Conservation (phyloP, 2,329 filamentous ascomycete genomes). For the Nigrospora osmanthi region DNA sequence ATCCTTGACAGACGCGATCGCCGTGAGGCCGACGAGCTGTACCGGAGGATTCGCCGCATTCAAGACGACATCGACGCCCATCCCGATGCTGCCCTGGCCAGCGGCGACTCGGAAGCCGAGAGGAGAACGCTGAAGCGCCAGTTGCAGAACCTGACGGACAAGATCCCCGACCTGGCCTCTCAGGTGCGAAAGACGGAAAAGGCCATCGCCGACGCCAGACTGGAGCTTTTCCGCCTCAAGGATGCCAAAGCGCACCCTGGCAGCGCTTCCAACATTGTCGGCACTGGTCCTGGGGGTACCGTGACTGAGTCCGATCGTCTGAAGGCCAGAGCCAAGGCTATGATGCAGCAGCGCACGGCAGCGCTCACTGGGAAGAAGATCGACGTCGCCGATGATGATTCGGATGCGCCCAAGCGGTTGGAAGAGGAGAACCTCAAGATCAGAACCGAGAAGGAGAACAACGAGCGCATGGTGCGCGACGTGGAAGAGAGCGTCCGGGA, state of each 20-base stretch:
- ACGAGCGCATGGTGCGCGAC: slow-evolving; percentile 93
- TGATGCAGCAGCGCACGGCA: slow-evolving; percentile 97
- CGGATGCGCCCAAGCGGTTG: slow-evolving; percentile 72
- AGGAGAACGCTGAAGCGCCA: slow-evolving; percentile 79
- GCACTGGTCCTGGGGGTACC: slow-evolving; percentile 82
- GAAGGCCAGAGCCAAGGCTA: slow-evolving; percentile 90
- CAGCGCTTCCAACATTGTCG: slow-evolving; percentile 73
- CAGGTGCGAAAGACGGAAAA: slow-evolving; percentile 87
- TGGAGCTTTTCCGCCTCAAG: slow-evolving; percentile 88
- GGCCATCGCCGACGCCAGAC: slow-evolving; percentile 80
- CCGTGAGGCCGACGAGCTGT: slow-evolving; percentile 88
- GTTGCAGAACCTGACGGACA: slow-evolving; percentile 80
- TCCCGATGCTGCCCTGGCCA: slow-evolving; percentile 64
- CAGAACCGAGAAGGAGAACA: slow-evolving; percentile 80
- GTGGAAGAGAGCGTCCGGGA: slow-evolving; percentile 94
- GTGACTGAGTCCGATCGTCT: slow-evolving; percentile 91
- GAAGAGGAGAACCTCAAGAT: slow-evolving; percentile 82
- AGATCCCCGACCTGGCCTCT: slow-evolving; percentile 84
- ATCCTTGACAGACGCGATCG: slow-evolving; percentile 83
- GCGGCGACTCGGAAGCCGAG: slow-evolving; percentile 81
- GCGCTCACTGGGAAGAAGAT: slow-evolving; percentile 81
- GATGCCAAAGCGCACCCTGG: slow-evolving; percentile 88
- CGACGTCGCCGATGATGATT: slow-evolving; percentile 60
- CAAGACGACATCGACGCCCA: slow-evolving; percentile 94
- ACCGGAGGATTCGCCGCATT: slow-evolving; percentile 80